Percentiles rank a stretch among this genome's conserved stretches.
These are phyloP conservation scores for Scenedesmus sp. DNA, from an alignment of 163 green algal genomes.

Conservation along the genomic window DNA sequence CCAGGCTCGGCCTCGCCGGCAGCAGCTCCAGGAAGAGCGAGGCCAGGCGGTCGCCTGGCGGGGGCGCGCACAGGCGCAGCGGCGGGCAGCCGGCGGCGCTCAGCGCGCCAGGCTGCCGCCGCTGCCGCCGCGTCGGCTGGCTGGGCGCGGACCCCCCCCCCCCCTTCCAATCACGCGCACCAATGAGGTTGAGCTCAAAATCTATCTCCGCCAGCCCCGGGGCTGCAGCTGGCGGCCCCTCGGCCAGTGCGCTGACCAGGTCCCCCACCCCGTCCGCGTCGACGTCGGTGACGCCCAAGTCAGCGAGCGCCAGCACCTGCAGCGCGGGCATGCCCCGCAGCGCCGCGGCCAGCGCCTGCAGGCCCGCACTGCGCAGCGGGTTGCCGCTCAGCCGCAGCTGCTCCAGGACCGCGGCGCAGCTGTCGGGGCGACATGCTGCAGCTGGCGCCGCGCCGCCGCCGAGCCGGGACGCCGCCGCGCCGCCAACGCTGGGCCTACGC, in stretches of 20 bases:
- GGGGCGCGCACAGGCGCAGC: background rate
- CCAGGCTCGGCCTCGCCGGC: conserved; percentile 6
- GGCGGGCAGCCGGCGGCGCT: background rate
- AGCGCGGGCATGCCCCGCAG: background rate
- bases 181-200: conserved; percentile 34
- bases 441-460: background rate
- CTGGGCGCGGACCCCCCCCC: no score
- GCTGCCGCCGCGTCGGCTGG: background rate
- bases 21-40: conserved; percentile 15
- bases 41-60: conserved; percentile 18
- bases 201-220: conserved; percentile 21
- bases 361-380: background rate
- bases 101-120: background rate
- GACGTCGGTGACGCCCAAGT: conserved; percentile 11
- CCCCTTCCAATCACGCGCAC: conserved; percentile 2
- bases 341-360: conserved; percentile 11
- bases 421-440: background rate
- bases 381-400: conserved; percentile 36
- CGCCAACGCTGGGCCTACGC: conserved; percentile 11
- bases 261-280: conserved; percentile 22
- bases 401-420: conserved; percentile 6
- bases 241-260: conserved; percentile 9
- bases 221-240: background rate
- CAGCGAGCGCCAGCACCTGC: conserved; percentile 22
- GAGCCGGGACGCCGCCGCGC: background rate